Conservation (phyloP, 1,284 basidiomycete species). For the Ustilago trichophora region DNA sequence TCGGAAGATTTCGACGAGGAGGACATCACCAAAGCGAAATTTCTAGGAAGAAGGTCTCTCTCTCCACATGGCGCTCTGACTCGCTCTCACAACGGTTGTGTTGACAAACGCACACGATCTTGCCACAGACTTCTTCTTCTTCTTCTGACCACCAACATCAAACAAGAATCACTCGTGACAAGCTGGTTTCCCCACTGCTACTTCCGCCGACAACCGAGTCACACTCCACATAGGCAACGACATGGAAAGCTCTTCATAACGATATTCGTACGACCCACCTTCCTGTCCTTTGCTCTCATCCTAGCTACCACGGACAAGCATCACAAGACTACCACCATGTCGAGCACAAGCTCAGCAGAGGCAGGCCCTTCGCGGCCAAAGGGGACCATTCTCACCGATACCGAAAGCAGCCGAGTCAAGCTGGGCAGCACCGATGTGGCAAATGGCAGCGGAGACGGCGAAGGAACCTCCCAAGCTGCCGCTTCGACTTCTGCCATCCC, state of each 20-base stretch:
- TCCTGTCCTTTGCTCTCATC: background rate
- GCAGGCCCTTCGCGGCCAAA: conserved; percentile 16
- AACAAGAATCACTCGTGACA: no score
- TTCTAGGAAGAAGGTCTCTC: background rate
- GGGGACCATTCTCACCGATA: background rate
- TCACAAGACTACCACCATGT: conserved; percentile 1
- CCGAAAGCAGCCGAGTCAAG: conserved; percentile 5
- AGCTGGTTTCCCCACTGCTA: no score
- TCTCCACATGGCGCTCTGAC: conserved; percentile 18
- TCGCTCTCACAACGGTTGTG: no score
- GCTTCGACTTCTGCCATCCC: conserved; percentile 5
- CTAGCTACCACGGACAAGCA: no score
- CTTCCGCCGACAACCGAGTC: no score
- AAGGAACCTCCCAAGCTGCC: conserved; percentile 13
- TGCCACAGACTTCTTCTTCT: no score
- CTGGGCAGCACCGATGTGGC: conserved; percentile 19
- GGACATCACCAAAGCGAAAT: background rate
- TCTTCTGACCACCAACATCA: no score
- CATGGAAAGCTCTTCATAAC: no score
- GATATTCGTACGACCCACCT: background rate
- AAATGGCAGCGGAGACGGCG: conserved; percentile 13
- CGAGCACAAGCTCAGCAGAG: conserved; percentile 9
- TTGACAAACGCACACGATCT: no score
- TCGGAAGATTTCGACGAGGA: conserved; percentile 18
- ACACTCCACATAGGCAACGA: no score